Evolutionary conservation across 2,329 filamentous ascomycete genomes (phyloP), one percentile per base, ranked within the genome.

Genomic region (Huntiella bhutanensis): DNA sequence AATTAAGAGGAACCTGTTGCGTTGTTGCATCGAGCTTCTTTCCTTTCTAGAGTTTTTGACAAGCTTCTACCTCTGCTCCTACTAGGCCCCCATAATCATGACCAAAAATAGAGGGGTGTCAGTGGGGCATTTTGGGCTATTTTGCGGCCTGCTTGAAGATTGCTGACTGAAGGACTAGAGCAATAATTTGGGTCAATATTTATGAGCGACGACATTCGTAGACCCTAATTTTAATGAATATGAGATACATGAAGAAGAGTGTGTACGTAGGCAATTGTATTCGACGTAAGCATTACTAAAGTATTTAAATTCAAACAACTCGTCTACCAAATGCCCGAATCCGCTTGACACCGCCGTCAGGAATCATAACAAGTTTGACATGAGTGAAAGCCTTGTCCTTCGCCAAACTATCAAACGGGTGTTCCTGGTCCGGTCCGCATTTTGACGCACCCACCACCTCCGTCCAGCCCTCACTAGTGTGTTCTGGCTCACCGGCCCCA

Each of bases 271-370:
- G 6, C 3, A 28, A 28, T 28, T 28, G 22, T 7, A 28, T 28
- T 28, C 22, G 6, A 28, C 8, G 22, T 28, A 28, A 28, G 8
- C 22, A 28, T 28, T 28, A 28, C 22, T 28, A 10, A 28, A 28
- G 8, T 28, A 28, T 28, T 28, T 10, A 10, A 28, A 28, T 5
- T 28, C 8, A 52, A 37, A 47, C 41, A 39, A 51, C 56, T 44
- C 60, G 56, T 53, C 55, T 61, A 16, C 60, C 61, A 55, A 61
- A 61, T 2, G 88, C 75, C 40, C 85, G 74, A 53, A 95, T 71
- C 52, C 87, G 69, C 74, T 93, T 94, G 2, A 95, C 82, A 17
- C 88, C 87, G 33, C 88, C 87, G 61, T 96, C 87, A 0, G 88
- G 88, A 54, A 94, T 84, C 59, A 95, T 91, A 33, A 84, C 82